These are phyloP conservation scores for Nymphaea colorata DNA, from an alignment of 164 flowering plant genomes.

Conservation along the genomic window DNA sequence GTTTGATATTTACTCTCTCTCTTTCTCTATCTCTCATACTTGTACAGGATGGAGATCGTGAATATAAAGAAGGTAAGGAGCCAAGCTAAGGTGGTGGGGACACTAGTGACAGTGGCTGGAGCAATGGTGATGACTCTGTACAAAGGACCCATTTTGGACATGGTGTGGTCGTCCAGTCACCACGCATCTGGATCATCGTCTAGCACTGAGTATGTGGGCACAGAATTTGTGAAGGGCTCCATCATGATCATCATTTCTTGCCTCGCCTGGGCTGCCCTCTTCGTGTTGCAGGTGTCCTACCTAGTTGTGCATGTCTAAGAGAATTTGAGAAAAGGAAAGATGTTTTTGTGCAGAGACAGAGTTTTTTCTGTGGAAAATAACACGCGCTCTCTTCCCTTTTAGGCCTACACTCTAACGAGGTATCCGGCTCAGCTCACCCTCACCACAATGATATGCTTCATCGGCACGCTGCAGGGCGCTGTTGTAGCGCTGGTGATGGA, in stretches of 20 bases:
- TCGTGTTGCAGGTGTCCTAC: constrained; percentile 57
- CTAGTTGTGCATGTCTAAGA: constrained; percentile 49
- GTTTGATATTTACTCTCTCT: neutral
- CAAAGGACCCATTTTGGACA: constrained; percentile 65
- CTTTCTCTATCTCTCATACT: too few relatives aligned
- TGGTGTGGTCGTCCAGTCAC: constrained; percentile 15
- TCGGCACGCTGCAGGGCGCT: constrained; percentile 54
- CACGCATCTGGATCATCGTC: neutral
- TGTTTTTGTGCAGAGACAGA: too few relatives aligned
- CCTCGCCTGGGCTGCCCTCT: constrained; percentile 62
- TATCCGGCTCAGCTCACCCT: constrained; percentile 87
- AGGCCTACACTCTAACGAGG: constrained; percentile 6
- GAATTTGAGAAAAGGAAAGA: too few relatives aligned
- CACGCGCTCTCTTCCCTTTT: too few relatives aligned
- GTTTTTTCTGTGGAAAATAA: too few relatives aligned
- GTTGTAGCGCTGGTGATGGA: constrained; percentile 53
- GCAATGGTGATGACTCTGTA: constrained; percentile 86
- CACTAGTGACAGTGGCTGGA: constrained; percentile 52
- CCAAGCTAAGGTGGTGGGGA: constrained; percentile 76
- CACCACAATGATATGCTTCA: constrained; percentile 49
- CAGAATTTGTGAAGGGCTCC: constrained; percentile 52
- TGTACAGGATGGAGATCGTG: constrained; percentile 57
- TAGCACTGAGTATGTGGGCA: constrained; percentile 10
- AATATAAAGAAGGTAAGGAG: constrained; percentile 41
- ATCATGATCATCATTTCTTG: constrained; percentile 48